Evolutionary conservation across 2,329 filamentous ascomycete genomes (phyloP), one percentile per base, ranked within the genome.

Genomic region (Alternaria consortialis): DNA sequence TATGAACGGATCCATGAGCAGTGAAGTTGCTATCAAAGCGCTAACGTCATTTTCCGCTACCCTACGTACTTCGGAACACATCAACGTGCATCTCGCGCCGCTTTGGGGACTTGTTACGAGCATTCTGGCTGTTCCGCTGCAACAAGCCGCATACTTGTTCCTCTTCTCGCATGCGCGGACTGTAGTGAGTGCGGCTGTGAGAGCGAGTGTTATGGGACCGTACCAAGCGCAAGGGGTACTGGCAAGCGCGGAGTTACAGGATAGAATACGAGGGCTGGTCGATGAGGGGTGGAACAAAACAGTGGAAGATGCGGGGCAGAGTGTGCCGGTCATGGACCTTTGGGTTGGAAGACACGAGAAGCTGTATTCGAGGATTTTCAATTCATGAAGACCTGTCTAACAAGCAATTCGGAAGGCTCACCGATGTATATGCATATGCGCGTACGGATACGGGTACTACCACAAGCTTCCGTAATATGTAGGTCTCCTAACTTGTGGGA

Each of bases 271-370:
- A 25, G 81, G 78, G 2, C 84, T 88, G 58, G 83, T 94, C 8
- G 81, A 84, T 52, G 79, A 85, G 58, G 88, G 90, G 70, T 89
- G 86, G 86, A 68, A 82, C 13, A 86, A 82, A 58, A 76, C 70
- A 1, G 81, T 90, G 0, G 88, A 91, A 58, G 85, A 89, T 64
- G 91, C 91, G 4, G 91, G 90, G 5, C 91, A 94, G 81, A 88
- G 83, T 56, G 88, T 93, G 63, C 92, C 92, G 1, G 85, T 89
- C 2, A 88, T 94, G 86, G 92, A 95, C 80, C 76, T 95, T 32
- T 95, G 92, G 91, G 84, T 93, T 72, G 92, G 92, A 4, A 85
- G 92, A 74, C 92, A 95, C 77, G 92, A 95, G 83, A 82, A 92
- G 74, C 77, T 95, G 65, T 95, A 95, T 77, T 94, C 91, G 60